phyloP scores from a whole-genome alignment of 2,329 filamentous ascomycete genomes.

The Penicillium frequentans region DNA sequence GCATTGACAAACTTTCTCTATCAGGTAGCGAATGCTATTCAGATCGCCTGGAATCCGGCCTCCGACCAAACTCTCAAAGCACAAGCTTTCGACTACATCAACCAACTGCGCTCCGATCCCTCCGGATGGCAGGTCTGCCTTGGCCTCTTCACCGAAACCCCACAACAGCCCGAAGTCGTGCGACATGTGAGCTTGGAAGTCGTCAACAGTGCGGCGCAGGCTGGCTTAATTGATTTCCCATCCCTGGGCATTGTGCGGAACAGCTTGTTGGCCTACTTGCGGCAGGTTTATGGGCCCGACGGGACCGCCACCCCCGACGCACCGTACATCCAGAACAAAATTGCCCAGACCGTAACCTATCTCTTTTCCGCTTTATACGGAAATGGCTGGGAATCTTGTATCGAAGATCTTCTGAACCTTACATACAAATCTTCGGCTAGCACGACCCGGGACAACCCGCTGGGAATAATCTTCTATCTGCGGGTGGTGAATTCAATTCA shows the following conservation, averaged over 20 bases:
- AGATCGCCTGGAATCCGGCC: slow-evolving; percentile 83
- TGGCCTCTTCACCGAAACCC: slow-evolving; percentile 76
- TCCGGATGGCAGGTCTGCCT: slow-evolving; percentile 90
- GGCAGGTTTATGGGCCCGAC: slow-evolving; percentile 67
- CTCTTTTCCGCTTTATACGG: slow-evolving; percentile 87
- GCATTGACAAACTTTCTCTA: slow-evolving; percentile 17
- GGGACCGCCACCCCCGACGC: slow-evolving; percentile 64
- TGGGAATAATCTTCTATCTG: slow-evolving; percentile 82
- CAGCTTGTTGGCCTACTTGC: slow-evolving; percentile 77
- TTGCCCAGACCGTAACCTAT: slow-evolving; percentile 92
- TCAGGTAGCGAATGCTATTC: slow-evolving; percentile 90
- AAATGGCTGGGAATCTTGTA: slow-evolving; percentile 82
- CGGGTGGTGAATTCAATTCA: slow-evolving; percentile 87
- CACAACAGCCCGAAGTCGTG: slow-evolving; percentile 76
- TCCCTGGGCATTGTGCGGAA: slow-evolving; percentile 77
- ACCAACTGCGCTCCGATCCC: slow-evolving; percentile 75
- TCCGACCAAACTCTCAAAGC: slow-evolving; percentile 73
- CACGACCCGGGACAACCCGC: slow-evolving; percentile 64
- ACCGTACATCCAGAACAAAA: slow-evolving; percentile 85
- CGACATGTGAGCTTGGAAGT: slow-evolving; percentile 89
- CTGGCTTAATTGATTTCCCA: slow-evolving; percentile 70
- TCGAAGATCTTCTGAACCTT: slow-evolving; percentile 83
- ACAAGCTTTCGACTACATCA: slow-evolving; percentile 66
- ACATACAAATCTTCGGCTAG: slow-evolving; percentile 62
- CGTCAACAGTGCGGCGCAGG: slow-evolving; percentile 86